Base-by-base conservation (phyloP, 129 eudicot genomes). In the Flaveria sonorensis region DNA sequence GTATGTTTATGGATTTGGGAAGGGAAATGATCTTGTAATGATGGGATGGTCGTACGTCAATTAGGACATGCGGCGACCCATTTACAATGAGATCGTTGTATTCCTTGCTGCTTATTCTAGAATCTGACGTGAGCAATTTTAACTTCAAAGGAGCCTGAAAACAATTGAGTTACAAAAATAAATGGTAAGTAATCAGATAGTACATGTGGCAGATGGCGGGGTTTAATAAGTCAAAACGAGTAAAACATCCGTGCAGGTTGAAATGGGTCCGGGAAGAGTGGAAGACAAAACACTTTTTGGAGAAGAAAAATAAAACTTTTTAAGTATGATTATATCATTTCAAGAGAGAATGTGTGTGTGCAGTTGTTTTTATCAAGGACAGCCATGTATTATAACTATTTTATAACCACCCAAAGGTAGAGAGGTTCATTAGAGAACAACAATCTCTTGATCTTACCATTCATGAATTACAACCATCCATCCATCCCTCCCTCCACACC, bases 1-100 rank as follows among this genome's bases (percentile, higher is more conserved):
- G 96, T 26, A 95, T 85, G 82, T 86, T 95, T 10, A 88, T 40
- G 57, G 99, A 89, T 3, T 90, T 89, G 13, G 99, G 97, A 76
- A 95, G 94, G 36, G 99, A 89, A 26, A 84, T 78, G 52, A 95
- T 95, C 74, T 86, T 88, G 67, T 82, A 95, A 74, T 95, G 99
- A 71, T 95, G 98, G 20, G 96, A 76, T 21, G 99, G 99, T 15
- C 99, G 84, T 15, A 95, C 99, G 63, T 95, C 99, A 15, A 95
- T 70, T 62, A 95, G 81, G 14, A 95, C 74, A 78, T 91, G 96
- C 0, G 94, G 53, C 18, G 92, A 88, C n/a, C 89, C 88, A 24
- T 79, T 87, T 8, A 65, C 52, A 26, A 81, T 74, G 59, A 72
- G 79, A 61, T 88, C 84, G 1, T 68, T 75, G 83, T 89, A 91